Base-by-base conservation (phyloP, 176 grass and related monocot species). In the Eremochloa ophiuroides region DNA sequence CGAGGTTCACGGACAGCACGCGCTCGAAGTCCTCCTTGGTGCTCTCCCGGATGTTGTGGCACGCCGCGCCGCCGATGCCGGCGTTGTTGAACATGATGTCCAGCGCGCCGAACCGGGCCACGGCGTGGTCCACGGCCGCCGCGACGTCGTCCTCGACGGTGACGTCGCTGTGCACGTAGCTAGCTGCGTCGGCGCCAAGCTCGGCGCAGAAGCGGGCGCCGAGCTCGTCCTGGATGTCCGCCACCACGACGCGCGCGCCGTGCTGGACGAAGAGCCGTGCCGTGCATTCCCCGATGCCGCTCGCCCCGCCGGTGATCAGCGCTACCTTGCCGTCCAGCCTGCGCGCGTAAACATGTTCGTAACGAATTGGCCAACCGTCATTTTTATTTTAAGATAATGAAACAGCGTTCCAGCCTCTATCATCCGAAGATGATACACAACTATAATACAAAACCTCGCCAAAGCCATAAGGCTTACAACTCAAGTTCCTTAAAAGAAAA, bases 41-140 rank as follows among this genome's bases (percentile, higher is more conserved):
- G 85, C 39, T 83, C 41, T 91, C 75, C 26, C 33, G 73, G 59
- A 91, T 87, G 79, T 2, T 76, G 80, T 85, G 71, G 83, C 88
- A 90, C 38, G 73, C 44, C n/a, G 51, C 82, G 15, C 82, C 87
- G 61, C 86, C 69, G 81, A 88, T 83, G 7, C 90, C 90, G 11
- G 90, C 90, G 74, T 89, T 91, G 86, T 85, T 91, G 89, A 85
- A 88, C 86, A 91, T 91, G 66, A 91, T 20, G 66, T 91, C 89
- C 4, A 91, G 78, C 18, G 16, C 40, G 7, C 89, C 89, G 79
- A 74, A 85, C 38, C 59, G 65, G 16, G 85, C 34, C 58, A 91
- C 78, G 71, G 89, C 42, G 73, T 80, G 69, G 28, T 91, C 78
- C 40, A 91, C 82, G 16, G 86, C 86, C 3, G 51, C 78, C 8